phyloP scores from a whole-genome alignment of 2,329 filamentous ascomycete genomes.

The Phaeosphaeria sp. region DNA sequence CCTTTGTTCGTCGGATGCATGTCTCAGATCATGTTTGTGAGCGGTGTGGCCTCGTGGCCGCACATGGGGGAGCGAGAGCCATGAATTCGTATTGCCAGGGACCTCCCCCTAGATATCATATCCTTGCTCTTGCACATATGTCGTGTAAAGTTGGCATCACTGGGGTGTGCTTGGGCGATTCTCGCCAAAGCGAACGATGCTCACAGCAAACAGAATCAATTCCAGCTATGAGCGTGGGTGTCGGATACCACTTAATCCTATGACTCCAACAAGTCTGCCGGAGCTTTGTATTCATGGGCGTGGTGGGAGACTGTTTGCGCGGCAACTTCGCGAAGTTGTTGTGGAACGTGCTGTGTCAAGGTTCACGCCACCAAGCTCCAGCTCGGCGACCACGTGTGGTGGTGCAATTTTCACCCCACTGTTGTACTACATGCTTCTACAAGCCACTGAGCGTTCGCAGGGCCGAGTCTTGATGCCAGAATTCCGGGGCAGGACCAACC shows the following conservation, averaged over 20 bases:
- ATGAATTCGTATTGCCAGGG: neutral
- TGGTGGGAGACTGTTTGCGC: neutral
- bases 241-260: neutral
- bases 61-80: neutral
- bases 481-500: neutral
- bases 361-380: slow-evolving; percentile 2
- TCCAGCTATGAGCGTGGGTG: neutral
- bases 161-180: neutral
- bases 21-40: neutral
- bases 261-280: neutral
- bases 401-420: neutral
- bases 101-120: neutral
- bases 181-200: neutral
- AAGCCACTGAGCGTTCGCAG: neutral
- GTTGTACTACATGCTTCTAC: neutral
- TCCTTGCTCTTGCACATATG: neutral
- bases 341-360: slow-evolving; percentile 8
- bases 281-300: neutral
- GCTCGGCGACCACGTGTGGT: neutral
- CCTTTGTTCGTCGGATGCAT: neutral
- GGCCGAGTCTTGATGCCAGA: neutral
- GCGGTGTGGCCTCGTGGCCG: neutral
- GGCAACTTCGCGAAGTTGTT: slow-evolving; percentile 5
- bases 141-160: neutral
- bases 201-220: neutral